Evolutionary conservation across 1,139 yeast species (phyloP).

Genomic region (Petasospora rhodanensis): DNA sequence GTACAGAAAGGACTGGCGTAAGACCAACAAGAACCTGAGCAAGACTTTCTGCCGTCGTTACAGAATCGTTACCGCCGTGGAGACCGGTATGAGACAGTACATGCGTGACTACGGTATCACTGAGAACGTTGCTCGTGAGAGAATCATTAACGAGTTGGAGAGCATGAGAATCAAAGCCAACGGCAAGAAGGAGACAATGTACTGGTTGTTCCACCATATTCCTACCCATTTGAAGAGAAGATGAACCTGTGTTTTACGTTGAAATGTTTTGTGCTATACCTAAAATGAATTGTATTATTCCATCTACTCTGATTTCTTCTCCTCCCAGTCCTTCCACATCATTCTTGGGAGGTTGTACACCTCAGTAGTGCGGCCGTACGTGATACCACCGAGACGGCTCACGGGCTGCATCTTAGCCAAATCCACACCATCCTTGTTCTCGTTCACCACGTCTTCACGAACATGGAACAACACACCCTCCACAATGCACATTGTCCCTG

Average conservation of each 20-base stretch:
- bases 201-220: constrained; percentile 32
- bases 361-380: constrained; percentile 40
- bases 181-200: constrained; percentile 33
- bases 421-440: constrained; percentile 38
- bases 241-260: too few relatives aligned
- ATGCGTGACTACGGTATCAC: constrained; percentile 16
- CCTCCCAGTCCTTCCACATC: constrained; percentile 4
- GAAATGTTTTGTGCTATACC: too few relatives aligned
- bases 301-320: not conserved
- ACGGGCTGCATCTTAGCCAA: constrained; percentile 49
- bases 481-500: constrained; percentile 42
- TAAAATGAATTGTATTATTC: too few relatives aligned
- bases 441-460: constrained; percentile 49
- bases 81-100: constrained; percentile 19
- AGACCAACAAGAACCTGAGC: constrained; percentile 23
- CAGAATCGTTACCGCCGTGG: constrained; percentile 24
- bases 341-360: constrained; percentile 10
- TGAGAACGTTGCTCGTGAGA: constrained; percentile 22
- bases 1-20: constrained; percentile 25
- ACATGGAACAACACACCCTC: constrained; percentile 58
- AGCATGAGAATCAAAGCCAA: constrained; percentile 16
- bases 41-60: constrained; percentile 25
- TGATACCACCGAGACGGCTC: constrained; percentile 51
- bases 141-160: constrained; percentile 21
- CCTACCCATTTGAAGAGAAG: constrained; percentile 25